Evolutionary conservation across 1,284 basidiomycete species (phyloP), one percentile per base, ranked within the genome.

Genomic region (Anthracocystis setariae): DNA sequence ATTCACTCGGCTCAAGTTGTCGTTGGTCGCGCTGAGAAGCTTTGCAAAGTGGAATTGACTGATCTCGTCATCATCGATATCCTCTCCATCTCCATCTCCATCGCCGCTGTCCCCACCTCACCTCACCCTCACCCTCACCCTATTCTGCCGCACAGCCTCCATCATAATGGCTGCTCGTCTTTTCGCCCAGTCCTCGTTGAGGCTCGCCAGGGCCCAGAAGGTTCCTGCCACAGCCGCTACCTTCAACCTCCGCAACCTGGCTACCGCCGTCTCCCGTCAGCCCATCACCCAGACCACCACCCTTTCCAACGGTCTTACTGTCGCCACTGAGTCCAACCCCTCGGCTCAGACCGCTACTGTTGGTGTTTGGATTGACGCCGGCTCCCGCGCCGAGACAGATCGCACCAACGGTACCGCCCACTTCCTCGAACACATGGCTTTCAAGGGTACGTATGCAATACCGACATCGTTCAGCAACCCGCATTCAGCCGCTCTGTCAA

Each of bases 341-440:
- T 90, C 93, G 83, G 91, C 93, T n/a, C 92, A 95, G 85, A 98
- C 95, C 13, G 95, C 95, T 17, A 98, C 95, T 29, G 94, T 98
- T 45, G 96, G 96, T 78, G 91, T 98, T 60, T 99, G 94, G 94
- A 96, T 98, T 82, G 95, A 98, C 83, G 94, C 95, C 64, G 96
- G 96, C 74, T 95, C 93, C 69, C 89, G 96, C 66, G 94, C 93
- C 67, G 96, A 99, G 88, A 95, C 91, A 50, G 89, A 92, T 85
- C 89, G 89, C 84, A 96, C 91, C 52, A 96, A 92, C 80, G 95
- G 96, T 54, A 96, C 94, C 8, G 96, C 96, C 50, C 96, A 98
- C 86, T 99, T 99, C 88, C 88, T 98, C 63, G 96, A 98, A 85
- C 93, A 96, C 83, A 93, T 96, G 91, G 96, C 85, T 29, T 85